Evolutionary conservation across 164 flowering plant species (phyloP), one percentile per base, ranked within the genome.

Genomic region (Vitis labrusca): DNA sequence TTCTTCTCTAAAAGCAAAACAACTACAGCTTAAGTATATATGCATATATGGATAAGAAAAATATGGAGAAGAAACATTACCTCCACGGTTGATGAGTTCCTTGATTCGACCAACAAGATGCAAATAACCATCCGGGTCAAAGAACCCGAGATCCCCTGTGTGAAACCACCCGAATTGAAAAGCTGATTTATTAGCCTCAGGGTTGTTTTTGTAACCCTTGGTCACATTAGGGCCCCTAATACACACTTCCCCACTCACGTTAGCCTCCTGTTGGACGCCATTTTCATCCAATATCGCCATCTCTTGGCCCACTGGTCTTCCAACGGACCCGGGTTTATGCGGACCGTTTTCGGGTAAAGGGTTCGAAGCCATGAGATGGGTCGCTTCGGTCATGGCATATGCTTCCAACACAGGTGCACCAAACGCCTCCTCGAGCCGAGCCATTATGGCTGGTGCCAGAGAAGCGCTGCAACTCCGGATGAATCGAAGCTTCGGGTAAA

Each of bases 41-140:
- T 37, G 44, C 44, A 37, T 37, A 37, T 6, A 37, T 3, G 0
- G 7, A 37, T 37, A 2, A 37, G 44, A 37, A 37, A 6, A 37
- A 37, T 37, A 37, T 37, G 7, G 44, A 37, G 44, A 37, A 50
- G 50, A 61, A 32, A 7, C 2, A 19, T 29, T 85, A 95, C 98
- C 99, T 90, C 99, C 99, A 8, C 99, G 93, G 78, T 95, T 95
- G 77, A 95, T 85, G 32, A 95, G 89, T 82, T 95, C 99, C 89
- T 95, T 95, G 75, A 95, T 95, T 68, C 98, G 85, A 27, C 99
- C 99, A 44, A 93, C 98, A 2, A 95, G 85, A 78, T 87, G 90
- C 79, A 95, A 83, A 67, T 89, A 95, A 0, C 99, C 98, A 62
- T 91, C 97, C 0, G 85, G 67, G 63, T 95, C 98, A 15, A 95